phyloP scores from a whole-genome alignment of 140 eudicot genomes.

The Cichorium intybus region DNA sequence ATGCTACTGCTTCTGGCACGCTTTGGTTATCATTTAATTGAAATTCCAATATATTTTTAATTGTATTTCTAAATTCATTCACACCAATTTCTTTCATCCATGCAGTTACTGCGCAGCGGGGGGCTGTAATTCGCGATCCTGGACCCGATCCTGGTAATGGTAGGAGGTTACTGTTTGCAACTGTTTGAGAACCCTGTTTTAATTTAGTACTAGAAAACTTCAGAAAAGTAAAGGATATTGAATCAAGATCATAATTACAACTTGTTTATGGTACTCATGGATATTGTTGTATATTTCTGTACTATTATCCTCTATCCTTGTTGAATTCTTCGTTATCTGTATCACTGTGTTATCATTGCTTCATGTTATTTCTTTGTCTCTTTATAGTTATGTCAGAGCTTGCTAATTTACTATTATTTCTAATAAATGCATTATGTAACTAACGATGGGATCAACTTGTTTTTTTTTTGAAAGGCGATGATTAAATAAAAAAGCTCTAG shows the following conservation, averaged over 20 bases:
- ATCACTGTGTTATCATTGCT: too few relatives aligned
- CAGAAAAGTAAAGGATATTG: not conserved
- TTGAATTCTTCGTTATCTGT: too few relatives aligned
- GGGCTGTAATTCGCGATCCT: not conserved
- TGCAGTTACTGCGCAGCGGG: not conserved
- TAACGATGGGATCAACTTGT: too few relatives aligned
- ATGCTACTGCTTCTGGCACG: not conserved
- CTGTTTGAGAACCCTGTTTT: not conserved
- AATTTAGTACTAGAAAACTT: too few relatives aligned
- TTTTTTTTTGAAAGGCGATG: too few relatives aligned
- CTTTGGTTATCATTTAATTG: not conserved
- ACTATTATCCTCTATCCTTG: not conserved
- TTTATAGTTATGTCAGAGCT: too few relatives aligned
- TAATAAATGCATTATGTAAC: too few relatives aligned
- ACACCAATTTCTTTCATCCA: not conserved
- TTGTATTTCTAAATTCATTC: not conserved
- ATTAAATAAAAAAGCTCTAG: too few relatives aligned
- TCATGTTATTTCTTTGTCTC: too few relatives aligned
- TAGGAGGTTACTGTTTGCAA: not conserved
- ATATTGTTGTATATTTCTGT: not conserved
- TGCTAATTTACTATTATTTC: too few relatives aligned
- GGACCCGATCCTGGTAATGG: not conserved
- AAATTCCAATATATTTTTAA: too few relatives aligned
- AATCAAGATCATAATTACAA: not conserved
- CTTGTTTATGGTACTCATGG: not conserved